Percentiles rank a stretch among this genome's conserved stretches.
Evolutionary conservation across 371 early-diverging fungal genomes (phyloP).

Genomic region (Haplosporangium sp.): DNA sequence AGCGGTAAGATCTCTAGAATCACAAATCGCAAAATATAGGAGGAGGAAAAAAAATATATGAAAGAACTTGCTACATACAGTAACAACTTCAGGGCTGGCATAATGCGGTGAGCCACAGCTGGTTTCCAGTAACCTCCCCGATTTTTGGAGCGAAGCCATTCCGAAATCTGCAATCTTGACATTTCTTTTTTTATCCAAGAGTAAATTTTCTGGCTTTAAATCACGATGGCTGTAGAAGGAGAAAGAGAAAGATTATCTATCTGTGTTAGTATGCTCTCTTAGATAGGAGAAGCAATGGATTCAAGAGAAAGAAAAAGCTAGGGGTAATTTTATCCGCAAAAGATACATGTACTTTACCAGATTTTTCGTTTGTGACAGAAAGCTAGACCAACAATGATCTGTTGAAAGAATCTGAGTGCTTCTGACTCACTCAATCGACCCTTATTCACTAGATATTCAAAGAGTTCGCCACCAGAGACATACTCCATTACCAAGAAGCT

Average conservation of each 20-base stretch:
- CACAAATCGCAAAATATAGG: background rate
- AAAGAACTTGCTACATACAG: slow-evolving; percentile 26
- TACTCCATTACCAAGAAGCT: slow-evolving; percentile 97
- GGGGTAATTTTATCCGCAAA: background rate
- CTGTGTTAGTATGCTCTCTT: background rate
- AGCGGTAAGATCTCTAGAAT: background rate
- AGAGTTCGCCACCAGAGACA: slow-evolving; percentile 96
- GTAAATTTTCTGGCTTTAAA: slow-evolving; percentile 95
- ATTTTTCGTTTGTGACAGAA: slow-evolving; percentile 95
- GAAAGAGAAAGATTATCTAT: background rate
- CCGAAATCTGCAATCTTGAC: slow-evolving; percentile 91
- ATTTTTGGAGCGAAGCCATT: slow-evolving; percentile 84
- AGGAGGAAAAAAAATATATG: background rate
- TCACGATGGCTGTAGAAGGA: slow-evolving; percentile 89
- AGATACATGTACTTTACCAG: slow-evolving; percentile 63
- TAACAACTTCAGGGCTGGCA: slow-evolving; percentile 94
- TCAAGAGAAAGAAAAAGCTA: background rate
- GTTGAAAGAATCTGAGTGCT: slow-evolving; percentile 94
- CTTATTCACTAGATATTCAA: slow-evolving; percentile 91
- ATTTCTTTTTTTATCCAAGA: slow-evolving; percentile 86
- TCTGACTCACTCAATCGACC: slow-evolving; percentile 90
- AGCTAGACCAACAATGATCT: slow-evolving; percentile 94
- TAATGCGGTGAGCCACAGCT: slow-evolving; percentile 94
- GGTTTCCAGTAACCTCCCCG: slow-evolving; percentile 78
- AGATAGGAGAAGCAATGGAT: background rate